Conservation (phyloP, 345 rosid genomes). For the Noccaea bulbosa region DNA sequence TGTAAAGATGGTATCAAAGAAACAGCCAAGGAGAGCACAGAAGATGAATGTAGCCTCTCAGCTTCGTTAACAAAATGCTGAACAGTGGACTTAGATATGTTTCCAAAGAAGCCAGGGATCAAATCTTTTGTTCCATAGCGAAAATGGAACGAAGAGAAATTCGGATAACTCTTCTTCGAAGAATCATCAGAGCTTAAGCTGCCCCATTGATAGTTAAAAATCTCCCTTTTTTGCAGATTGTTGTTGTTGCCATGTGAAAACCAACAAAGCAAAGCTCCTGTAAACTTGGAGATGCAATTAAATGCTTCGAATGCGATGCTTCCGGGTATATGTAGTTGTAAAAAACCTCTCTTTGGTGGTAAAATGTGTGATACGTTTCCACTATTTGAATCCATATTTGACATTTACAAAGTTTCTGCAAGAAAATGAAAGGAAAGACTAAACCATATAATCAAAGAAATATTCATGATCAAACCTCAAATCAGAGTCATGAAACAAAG, state of each 20-base stretch:
- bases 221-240: conserved; percentile 22
- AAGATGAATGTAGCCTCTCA: conserved; percentile 58
- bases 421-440: background rate
- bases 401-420: conserved; percentile 45
- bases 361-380: conserved; percentile 48
- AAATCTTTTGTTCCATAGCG: conserved; percentile 39
- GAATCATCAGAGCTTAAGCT: conserved; percentile 45
- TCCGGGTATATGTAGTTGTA: conserved; percentile 54
- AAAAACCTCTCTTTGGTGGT: conserved; percentile 59
- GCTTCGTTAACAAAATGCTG: conserved; percentile 61
- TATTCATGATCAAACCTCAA: background rate
- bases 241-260: conserved; percentile 58
- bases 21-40: conserved; percentile 70
- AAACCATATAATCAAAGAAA: background rate
- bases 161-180: conserved; percentile 20
- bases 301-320: conserved; percentile 61
- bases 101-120: conserved; percentile 42
- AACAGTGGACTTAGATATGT: conserved; percentile 52
- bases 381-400: conserved; percentile 53
- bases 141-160: conserved; percentile 46
- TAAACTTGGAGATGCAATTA: conserved; percentile 62
- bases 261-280: conserved; percentile 61
- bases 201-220: conserved; percentile 45
- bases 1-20: conserved; percentile 64
- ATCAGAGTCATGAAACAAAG: background rate